These are phyloP conservation scores for Pythium scleroteichum DNA, from an alignment of 352 stramenopile genomes.

Conservation along the genomic window DNA sequence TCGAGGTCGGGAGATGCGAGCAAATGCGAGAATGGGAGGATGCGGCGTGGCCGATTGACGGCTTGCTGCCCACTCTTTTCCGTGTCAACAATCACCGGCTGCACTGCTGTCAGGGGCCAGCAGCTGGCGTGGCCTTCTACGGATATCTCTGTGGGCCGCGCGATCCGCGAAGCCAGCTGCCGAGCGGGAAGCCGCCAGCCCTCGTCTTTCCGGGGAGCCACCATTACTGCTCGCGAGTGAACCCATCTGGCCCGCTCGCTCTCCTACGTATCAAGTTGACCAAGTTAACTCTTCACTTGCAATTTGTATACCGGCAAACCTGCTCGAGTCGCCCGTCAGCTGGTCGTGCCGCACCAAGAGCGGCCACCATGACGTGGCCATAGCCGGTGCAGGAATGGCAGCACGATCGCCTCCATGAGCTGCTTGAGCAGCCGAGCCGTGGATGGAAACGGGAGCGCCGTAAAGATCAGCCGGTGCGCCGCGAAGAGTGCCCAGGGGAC, in stretches of 20 bases:
- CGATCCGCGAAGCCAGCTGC: too few relatives aligned
- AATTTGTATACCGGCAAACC: conserved; percentile 18
- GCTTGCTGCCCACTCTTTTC: conserved; percentile 1
- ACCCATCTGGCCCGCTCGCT: background rate
- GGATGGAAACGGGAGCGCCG: conserved; percentile 41
- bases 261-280: background rate
- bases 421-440: conserved; percentile 43
- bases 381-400: conserved; percentile 37
- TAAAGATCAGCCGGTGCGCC: conserved; percentile 50
- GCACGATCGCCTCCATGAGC: conserved; percentile 50
- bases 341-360: conserved; percentile 2
- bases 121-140: conserved; percentile 13
- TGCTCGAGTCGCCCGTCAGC: conserved; percentile 2
- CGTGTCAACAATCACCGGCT: conserved; percentile 25
- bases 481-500: conserved; percentile 53
- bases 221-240: background rate
- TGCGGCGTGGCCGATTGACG: conserved; percentile 3
- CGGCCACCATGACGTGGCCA: conserved; percentile 13
- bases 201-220: too few relatives aligned
- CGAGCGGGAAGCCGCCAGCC: too few relatives aligned
- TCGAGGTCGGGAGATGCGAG: background rate
- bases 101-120: conserved; percentile 6
- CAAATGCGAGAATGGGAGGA: conserved; percentile 25
- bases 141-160: background rate
- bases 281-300: conserved; percentile 11